A percentile compares a stretch with the other conserved stretches of the same genome.
These are phyloP conservation scores for Entomortierella beljakovae DNA, from an alignment of 192 early-diverging fungal genomes.

Conservation along the genomic window DNA sequence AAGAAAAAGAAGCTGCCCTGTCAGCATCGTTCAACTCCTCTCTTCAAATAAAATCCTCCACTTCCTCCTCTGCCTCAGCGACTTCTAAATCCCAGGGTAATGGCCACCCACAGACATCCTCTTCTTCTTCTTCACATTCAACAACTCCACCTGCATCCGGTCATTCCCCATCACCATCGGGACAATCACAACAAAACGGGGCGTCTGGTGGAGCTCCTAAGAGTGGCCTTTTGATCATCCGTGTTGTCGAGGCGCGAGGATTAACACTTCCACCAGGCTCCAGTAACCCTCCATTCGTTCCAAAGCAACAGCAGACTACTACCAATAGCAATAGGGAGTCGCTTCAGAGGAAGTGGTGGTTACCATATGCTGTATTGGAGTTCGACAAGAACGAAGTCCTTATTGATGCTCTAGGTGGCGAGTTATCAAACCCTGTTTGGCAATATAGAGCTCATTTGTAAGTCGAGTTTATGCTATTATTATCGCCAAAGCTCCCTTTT, in stretches of 20 bases:
- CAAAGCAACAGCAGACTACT: slow-evolving; percentile 26
- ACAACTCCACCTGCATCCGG: slow-evolving; percentile 44
- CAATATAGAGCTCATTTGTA: slow-evolving; percentile 85
- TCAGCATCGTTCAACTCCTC: slow-evolving; percentile 30
- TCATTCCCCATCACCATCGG: slow-evolving; percentile 40
- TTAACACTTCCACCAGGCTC: slow-evolving; percentile 78
- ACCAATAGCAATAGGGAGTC: slow-evolving; percentile 60
- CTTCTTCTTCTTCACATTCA: slow-evolving; percentile 56
- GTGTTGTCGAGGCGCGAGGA: slow-evolving; percentile 84
- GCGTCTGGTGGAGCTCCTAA: slow-evolving; percentile 26
- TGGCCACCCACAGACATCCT: slow-evolving; percentile 40
- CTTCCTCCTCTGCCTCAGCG: slow-evolving; percentile 16
- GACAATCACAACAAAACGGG: slow-evolving; percentile 26
- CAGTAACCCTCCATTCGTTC: slow-evolving; percentile 59
- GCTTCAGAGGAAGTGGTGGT: slow-evolving; percentile 69
- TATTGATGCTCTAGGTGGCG: slow-evolving; percentile 83
- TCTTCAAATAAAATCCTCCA: slow-evolving; percentile 25
- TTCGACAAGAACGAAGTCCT: slow-evolving; percentile 96
- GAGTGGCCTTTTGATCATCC: slow-evolving; percentile 79
- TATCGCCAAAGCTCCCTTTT: slow-evolving; percentile 25
- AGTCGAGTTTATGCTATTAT: slow-evolving; percentile 52
- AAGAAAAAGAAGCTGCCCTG: slow-evolving; percentile 33
- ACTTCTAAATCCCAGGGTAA: slow-evolving; percentile 26
- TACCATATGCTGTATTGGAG: slow-evolving; percentile 92
- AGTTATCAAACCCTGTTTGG: slow-evolving; percentile 79